Percentiles rank a stretch among this genome's conserved stretches.
Conservation (phyloP, 225 moss, liverwort and hornwort species). For the Physcomitrellopsis africana region DNA sequence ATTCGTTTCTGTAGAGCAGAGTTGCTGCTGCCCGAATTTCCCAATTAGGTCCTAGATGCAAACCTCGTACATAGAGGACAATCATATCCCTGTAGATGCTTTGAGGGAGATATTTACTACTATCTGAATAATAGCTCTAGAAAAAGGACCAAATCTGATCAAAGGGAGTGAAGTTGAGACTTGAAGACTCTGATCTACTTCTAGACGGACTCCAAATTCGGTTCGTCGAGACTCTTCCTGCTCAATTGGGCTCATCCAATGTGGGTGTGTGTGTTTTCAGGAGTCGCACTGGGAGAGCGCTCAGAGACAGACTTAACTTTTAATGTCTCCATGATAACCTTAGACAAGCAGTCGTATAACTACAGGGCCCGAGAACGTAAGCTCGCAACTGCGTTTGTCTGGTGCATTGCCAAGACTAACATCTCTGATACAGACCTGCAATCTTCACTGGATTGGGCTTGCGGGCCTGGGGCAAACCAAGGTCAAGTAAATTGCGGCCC, state of each 20-base stretch:
- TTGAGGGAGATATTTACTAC: too few relatives aligned
- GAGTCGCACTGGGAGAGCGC: constrained; percentile 9
- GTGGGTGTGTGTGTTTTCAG: constrained; percentile 18
- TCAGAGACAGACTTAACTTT: neutral
- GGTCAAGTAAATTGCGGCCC: constrained; percentile 57
- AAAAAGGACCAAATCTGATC: neutral
- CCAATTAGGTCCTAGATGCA: neutral
- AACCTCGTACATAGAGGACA: too few relatives aligned
- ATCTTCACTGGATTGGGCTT: constrained; percentile 48
- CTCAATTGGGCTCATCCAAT: neutral
- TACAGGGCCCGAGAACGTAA: constrained; percentile 34
- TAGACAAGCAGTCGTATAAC: constrained; percentile 1
- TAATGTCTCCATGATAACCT: constrained; percentile 27
- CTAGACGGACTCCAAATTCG: neutral
- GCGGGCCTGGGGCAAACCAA: constrained; percentile 29
- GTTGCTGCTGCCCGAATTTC: neutral
- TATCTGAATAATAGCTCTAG: neutral
- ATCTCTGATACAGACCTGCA: neutral
- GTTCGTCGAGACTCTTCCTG: neutral
- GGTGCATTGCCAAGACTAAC: constrained; percentile 38
- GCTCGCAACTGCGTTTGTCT: constrained; percentile 26
- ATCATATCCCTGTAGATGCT: too few relatives aligned
- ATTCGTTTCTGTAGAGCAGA: neutral
- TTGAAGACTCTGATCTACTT: neutral
- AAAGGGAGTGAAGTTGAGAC: neutral